These are phyloP conservation scores for Pogostemon cablin DNA, from an alignment of 257 asterid genomes.

Conservation along the genomic window DNA sequence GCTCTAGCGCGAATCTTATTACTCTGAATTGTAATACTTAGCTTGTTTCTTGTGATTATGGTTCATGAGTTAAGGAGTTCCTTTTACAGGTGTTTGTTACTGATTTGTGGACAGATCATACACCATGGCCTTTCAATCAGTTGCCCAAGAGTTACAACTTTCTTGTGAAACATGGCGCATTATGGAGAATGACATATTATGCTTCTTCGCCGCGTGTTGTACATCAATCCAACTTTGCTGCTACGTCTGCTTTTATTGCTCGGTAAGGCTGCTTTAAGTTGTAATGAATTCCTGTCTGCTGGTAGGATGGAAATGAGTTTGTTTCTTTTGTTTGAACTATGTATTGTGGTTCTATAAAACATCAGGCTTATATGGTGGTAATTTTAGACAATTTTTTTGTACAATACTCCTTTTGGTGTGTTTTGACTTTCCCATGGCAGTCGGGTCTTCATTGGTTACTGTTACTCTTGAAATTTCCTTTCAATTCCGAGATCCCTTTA, in stretches of 20 bases:
- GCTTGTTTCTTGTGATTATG: background rate
- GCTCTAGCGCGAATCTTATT: background rate
- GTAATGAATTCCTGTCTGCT: no score
- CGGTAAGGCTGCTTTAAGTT: constrained; percentile 57
- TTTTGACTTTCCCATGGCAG: no score
- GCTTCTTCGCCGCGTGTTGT: constrained; percentile 87
- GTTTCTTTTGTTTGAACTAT: background rate
- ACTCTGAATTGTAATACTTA: no score
- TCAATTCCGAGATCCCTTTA: no score
- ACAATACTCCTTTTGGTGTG: no score
- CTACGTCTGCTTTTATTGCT: constrained; percentile 94
- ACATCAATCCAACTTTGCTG: constrained; percentile 95
- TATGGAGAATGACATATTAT: constrained; percentile 94
- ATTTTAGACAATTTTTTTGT: no score
- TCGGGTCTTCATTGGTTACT: no score
- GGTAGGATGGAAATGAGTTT: background rate
- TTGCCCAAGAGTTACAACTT: constrained; percentile 93
- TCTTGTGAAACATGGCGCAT: constrained; percentile 88
- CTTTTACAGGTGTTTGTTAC: constrained; percentile 75
- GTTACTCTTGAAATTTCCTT: no score
- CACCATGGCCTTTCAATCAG: constrained; percentile 99
- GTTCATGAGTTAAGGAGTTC: constrained; percentile 31
- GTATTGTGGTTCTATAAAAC: no score
- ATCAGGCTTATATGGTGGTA: no score
- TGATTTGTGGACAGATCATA: constrained; percentile 97